Conservation (phyloP, 345 rosid genomes). For the Syzygium aqueum region DNA sequence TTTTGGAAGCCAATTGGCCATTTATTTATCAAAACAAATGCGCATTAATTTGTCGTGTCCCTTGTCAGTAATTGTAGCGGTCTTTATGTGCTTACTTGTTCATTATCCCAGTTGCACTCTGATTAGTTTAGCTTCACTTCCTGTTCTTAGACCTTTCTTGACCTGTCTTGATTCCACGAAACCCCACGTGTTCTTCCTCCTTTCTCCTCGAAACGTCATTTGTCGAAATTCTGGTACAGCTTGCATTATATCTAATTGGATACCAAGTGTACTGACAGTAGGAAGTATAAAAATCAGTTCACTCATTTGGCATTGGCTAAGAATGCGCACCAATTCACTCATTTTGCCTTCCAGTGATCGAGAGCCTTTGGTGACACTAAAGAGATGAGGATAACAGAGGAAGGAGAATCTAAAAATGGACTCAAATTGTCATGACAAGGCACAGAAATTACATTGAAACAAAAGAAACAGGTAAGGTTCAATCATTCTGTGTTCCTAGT, state of each 20-base stretch:
- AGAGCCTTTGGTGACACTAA: not conserved
- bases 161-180: not conserved
- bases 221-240: not conserved
- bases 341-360: not conserved
- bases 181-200: too few relatives aligned
- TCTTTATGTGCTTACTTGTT: not conserved
- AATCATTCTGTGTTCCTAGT: not conserved
- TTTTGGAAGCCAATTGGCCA: not conserved
- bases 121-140: not conserved
- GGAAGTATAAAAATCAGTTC: not conserved
- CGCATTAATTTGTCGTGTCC: not conserved
- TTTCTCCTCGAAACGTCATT: not conserved
- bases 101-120: not conserved
- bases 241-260: not conserved
- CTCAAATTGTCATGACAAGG: fast-evolving
- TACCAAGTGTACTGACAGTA: too few relatives aligned
- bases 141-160: not conserved
- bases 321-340: not conserved
- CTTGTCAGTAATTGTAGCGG: not conserved
- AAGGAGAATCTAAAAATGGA: too few relatives aligned
- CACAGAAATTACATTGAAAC: too few relatives aligned
- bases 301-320: not conserved
- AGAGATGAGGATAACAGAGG: too few relatives aligned
- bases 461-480: too few relatives aligned
- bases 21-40: not conserved